Base-by-base conservation (phyloP, 805 yeast species). In the Yarrowia hollandica region DNA sequence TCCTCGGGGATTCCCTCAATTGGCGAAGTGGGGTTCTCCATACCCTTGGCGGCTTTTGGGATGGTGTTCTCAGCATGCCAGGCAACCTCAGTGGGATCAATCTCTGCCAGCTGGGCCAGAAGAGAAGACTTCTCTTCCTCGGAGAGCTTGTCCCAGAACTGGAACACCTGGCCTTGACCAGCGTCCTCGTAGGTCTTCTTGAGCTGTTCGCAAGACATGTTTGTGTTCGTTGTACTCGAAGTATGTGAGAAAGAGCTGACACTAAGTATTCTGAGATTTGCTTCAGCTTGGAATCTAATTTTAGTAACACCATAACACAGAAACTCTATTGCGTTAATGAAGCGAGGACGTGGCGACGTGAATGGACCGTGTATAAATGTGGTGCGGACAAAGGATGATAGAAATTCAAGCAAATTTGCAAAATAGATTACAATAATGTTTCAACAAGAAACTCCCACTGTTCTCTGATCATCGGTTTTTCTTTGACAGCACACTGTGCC, bases 121-220 rank as follows among this genome's bases (percentile, higher is more conserved):
- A 75, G 64, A 25, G 61, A n/a, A 1, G 58, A 38, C 58, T 66
- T 61, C 48, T 72, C 69, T 3, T 59, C 60, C 6, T 42, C 66
- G 25, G 62, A 37, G 25, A 75, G 72, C 50, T 58, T 19, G 63
- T 71, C 72, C 65, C 68, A 72, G 61, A 72, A 73, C 37, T 65
- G 64, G 63, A 73, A 74, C 8, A 75, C 77, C 31, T 76, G 79
- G 59, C 63, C 74, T 64, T 75, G 79, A 62, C 72, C 73, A 12
- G 73, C 74, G 2, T 61, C 62, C 26, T 69, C 68, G 39, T 71
- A 67, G 59, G 50, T 33, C 59, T 38, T 41, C 18, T 41, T 38
- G 30, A 55, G 50, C 58, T 52, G 44, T 37, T 52, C 58, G 44
- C 26, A 52, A n/a, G 58, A 52, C 58, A 52, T 52, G 33, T 35